These are phyloP conservation scores for Populus euphratica DNA, from an alignment of 345 rosid genomes.

Conservation along the genomic window DNA sequence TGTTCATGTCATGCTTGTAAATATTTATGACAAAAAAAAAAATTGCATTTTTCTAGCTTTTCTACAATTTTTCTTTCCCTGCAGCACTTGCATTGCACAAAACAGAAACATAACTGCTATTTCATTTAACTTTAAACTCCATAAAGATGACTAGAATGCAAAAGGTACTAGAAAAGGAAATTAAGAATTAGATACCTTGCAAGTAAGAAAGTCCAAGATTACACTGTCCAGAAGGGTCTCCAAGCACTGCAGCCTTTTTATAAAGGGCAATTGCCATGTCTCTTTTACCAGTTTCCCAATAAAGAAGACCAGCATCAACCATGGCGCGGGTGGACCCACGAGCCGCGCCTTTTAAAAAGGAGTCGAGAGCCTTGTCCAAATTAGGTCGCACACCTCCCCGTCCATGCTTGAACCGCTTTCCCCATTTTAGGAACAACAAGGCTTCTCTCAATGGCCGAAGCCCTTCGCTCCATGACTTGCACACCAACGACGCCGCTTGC, in stretches of 20 bases:
- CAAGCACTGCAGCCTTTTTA: conserved; percentile 69
- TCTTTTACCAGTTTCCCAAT: conserved; percentile 69
- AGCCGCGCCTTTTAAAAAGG: conserved; percentile 73
- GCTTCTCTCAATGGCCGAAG: conserved; percentile 82
- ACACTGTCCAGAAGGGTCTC: conserved; percentile 70
- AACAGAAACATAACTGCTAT: background rate
- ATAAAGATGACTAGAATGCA: no score
- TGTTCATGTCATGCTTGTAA: background rate
- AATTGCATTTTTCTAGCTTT: background rate
- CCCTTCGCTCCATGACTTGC: conserved; percentile 80
- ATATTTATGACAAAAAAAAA: no score
- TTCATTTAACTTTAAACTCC: no score
- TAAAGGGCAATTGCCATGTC: conserved; percentile 57
- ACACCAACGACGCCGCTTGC: conserved; percentile 65
- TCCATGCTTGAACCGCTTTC: conserved; percentile 89
- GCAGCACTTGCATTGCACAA: background rate
- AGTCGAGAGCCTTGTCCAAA: conserved; percentile 69
- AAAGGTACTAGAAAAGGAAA: no score
- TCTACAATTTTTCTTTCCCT: background rate
- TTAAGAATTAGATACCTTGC: conserved; percentile 47
- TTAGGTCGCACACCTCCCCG: conserved; percentile 59
- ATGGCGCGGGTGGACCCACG: conserved; percentile 92
- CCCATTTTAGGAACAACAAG: conserved; percentile 66
- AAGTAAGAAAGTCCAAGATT: conserved; percentile 77
- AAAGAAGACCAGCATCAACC: conserved; percentile 92